Base-by-base conservation (phyloP, 2,329 filamentous ascomycete genomes). In the Calonectria leucothoes region DNA sequence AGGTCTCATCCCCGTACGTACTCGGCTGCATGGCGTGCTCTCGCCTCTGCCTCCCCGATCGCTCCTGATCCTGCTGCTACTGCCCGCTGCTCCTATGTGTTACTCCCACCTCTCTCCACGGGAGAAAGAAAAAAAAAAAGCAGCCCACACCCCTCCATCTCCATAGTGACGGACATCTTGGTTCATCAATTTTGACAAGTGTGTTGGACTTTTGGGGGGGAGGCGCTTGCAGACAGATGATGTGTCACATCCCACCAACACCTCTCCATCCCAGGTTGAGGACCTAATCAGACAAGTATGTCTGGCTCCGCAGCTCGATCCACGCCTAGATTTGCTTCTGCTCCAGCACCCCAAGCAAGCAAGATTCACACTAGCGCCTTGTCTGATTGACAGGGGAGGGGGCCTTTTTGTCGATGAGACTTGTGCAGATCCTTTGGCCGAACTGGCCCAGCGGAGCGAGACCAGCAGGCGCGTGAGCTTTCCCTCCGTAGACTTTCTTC, bases 211-310 rank as follows among this genome's bases (percentile, higher is more conserved):
- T 68, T 74, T 37, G 33, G 59, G 55, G 55, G 68, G 66, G 71
- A 68, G 66, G 51, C 33, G 5, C 31, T 68, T 64, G 25, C 29
- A 76, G 37, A 52, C 29, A 76, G 37, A 52, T 80, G 77, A 80
- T 76, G 39, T 42, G 64, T 80, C 78, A 80, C 67, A 75, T 72
- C 48, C 49, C 73, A 37, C 65, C 69, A 74, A 67, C 61, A 71
- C 69, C 67, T 63, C 45, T 31, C 65, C 48, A 49, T 69, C 72
- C 51, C 67, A 52, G 59, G 42, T 69, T 57, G 59, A 77, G 75
- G 65, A 33, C 69, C 77, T 80, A 80, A 79, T 80, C 79, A 80
- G 71, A 79, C 75, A 77, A 25, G 69, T 71, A 72, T 66, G 57
- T 69, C 71, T 70, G 65, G 69, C 57, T 63, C 66, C 63, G 65